These are phyloP conservation scores for Ophiostoma piceae DNA, from an alignment of 2,329 filamentous ascomycete genomes.

Conservation along the genomic window DNA sequence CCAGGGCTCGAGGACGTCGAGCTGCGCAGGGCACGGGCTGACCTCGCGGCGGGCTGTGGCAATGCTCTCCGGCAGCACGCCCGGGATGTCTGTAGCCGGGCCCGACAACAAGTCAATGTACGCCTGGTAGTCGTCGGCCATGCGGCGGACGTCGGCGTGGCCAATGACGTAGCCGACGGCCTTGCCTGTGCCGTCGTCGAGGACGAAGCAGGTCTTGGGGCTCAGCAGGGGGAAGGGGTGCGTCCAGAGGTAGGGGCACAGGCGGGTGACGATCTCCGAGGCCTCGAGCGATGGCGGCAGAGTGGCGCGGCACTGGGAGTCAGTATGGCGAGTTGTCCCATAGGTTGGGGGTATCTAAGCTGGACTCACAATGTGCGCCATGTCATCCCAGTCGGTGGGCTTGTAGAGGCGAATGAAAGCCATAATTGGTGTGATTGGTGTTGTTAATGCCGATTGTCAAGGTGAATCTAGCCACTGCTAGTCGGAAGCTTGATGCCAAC, in stretches of 20 bases:
- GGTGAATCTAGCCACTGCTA: neutral
- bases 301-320: constrained; percentile 43
- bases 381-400: constrained; percentile 38
- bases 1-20: constrained; percentile 35
- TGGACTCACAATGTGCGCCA: constrained; percentile 40
- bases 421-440: constrained; percentile 33
- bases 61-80: constrained; percentile 7
- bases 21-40: constrained; percentile 29
- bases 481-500: neutral
- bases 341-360: neutral
- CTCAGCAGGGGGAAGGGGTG: constrained; percentile 47
- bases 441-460: neutral
- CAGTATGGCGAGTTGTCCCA: neutral
- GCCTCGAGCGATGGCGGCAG: constrained; percentile 41
- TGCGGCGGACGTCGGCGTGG: constrained; percentile 40
- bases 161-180: constrained; percentile 49
- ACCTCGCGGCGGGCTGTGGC: constrained; percentile 29
- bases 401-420: constrained; percentile 43
- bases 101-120: constrained; percentile 36
- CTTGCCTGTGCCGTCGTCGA: constrained; percentile 43
- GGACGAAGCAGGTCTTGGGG: constrained; percentile 43
- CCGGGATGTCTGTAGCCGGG: neutral
- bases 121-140: constrained; percentile 37
- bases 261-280: constrained; percentile 34
- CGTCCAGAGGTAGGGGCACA: constrained; percentile 48